Base-by-base conservation (phyloP, 2,329 filamentous ascomycete species). In the Monosporascus cannonballus region DNA sequence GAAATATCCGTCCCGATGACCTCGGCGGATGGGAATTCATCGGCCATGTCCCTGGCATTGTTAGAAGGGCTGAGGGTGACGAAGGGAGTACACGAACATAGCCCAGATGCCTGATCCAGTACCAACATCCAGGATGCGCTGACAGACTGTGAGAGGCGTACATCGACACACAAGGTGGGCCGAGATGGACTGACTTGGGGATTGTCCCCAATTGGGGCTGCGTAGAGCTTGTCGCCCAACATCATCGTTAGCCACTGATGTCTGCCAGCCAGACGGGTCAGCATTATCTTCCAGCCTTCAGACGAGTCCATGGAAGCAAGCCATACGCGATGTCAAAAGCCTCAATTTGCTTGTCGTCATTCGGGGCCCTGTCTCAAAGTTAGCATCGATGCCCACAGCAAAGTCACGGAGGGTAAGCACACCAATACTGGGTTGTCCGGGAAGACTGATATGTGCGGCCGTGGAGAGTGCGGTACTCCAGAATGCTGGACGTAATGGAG, bases 1-100 rank as follows among this genome's bases (percentile, higher is more conserved):
- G 58, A 62, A 22, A 64, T 55, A 51, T 64, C 60, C 7, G 58
- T 62, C 3, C 60, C 61, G 22, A 61, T 59, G 17, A 66, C 62
- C 53, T 64, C 55, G 46, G 52, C 54, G 11, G 45, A 25, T 4
- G 53, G 57, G 47, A 45, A 55, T 11, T 54, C 53, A 49, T 58
- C 59, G 20, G 54, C 57, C 46, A 59, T 58, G 42, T 60, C 55
- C 36, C 58, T 62, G 46, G 2, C 17, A 11, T n/a, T 47, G 36
- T 17, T 36, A 42, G 15, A 25, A 37, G 17, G 14, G 11, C n/a
- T 11, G 9, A 4, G 24, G 7, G 41, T 14, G 18, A 36, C 3
- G 3, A 11, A 30, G 20, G 5, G 37, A 37, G 36, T 36, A 14
- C 27, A 48, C 51, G 54, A 34, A 58, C 56, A 54, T 58, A 47